Conservation (phyloP, 2,329 filamentous ascomycete species). For the Onygenales sp. region DNA sequence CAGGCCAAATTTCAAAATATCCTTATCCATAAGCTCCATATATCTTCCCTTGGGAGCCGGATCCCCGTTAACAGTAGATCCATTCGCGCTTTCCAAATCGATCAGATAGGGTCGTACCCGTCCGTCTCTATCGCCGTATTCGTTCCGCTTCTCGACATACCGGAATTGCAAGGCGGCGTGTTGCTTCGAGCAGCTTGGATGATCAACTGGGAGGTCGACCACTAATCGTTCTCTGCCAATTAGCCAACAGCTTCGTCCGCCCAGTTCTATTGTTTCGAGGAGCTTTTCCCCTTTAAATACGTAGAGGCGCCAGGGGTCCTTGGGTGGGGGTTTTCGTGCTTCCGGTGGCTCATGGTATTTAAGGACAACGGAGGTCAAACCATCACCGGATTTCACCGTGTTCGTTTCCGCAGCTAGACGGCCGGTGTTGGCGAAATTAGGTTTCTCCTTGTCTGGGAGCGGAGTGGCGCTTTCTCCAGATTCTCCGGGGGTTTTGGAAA, state of each 20-base stretch:
- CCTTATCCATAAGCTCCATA: slow-evolving; percentile 77
- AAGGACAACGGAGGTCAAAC: slow-evolving; percentile 60
- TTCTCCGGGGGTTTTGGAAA: slow-evolving; percentile 22
- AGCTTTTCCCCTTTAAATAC: slow-evolving; percentile 80
- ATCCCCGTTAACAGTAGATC: slow-evolving; percentile 72
- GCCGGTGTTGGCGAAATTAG: slow-evolving; percentile 75
- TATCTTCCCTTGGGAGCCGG: slow-evolving; percentile 66
- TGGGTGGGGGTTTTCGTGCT: slow-evolving; percentile 73
- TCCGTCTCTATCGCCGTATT: slow-evolving; percentile 75
- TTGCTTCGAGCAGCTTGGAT: slow-evolving; percentile 90
- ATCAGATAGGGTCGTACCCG: slow-evolving; percentile 81
- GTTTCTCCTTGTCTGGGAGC: slow-evolving; percentile 56
- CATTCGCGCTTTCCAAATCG: slow-evolving; percentile 88
- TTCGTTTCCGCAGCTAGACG: slow-evolving; percentile 83
- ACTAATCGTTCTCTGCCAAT: slow-evolving; percentile 72
- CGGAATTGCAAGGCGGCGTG: slow-evolving; percentile 94
- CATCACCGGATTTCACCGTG: slow-evolving; percentile 51
- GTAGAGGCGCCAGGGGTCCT: slow-evolving; percentile 79
- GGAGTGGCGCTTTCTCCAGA: slow-evolving; percentile 18
- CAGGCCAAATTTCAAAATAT: slow-evolving; percentile 78
- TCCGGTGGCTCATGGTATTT: slow-evolving; percentile 96
- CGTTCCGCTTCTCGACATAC: slow-evolving; percentile 70
- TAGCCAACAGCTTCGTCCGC: slow-evolving; percentile 76
- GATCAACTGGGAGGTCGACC: slow-evolving; percentile 74
- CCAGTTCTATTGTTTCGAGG: slow-evolving; percentile 71